Conservation (phyloP, 2,329 filamentous ascomycete species). For the Pseudofabraea citricarpa region DNA sequence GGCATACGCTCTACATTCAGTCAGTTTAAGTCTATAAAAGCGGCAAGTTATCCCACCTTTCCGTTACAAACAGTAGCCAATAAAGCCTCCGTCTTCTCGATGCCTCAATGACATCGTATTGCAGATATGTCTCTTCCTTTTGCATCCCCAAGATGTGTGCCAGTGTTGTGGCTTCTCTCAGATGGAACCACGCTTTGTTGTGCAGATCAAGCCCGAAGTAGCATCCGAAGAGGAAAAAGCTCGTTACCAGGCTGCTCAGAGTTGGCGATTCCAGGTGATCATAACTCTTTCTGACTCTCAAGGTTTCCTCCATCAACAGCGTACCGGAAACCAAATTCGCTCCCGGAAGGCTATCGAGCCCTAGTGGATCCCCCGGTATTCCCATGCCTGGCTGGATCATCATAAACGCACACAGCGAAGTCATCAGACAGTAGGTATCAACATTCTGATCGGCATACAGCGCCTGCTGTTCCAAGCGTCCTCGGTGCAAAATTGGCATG, state of each 20-base stretch:
- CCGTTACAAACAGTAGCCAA: conserved; percentile 68
- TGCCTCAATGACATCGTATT: conserved; percentile 54
- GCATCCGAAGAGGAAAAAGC: conserved; percentile 72
- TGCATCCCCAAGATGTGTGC: conserved; percentile 55
- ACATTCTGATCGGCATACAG: conserved; percentile 57
- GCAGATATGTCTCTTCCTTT: conserved; percentile 57
- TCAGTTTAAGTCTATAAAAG: conserved; percentile 6
- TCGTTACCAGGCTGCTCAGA: conserved; percentile 61
- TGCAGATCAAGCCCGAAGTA: conserved; percentile 69
- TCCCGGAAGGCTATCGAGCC: conserved; percentile 47
- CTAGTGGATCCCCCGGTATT: conserved; percentile 53
- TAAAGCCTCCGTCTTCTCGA: conserved; percentile 63
- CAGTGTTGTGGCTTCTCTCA: conserved; percentile 73
- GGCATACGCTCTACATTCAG: conserved; percentile 54
- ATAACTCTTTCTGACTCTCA: conserved; percentile 58
- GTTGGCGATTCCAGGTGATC: conserved; percentile 55
- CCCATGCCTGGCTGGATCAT: conserved; percentile 65
- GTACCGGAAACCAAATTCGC: conserved; percentile 60
- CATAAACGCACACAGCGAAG: conserved; percentile 62
- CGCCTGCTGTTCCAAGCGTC: conserved; percentile 52
- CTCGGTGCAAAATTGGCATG: conserved; percentile 57
- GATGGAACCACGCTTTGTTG: conserved; percentile 73
- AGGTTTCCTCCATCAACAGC: conserved; percentile 61
- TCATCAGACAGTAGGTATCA: conserved; percentile 60
- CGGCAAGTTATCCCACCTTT: conserved; percentile 45